Evolutionary conservation across 2,329 filamentous ascomycete species (phyloP).

Genomic region (Aspergillus versicolor): DNA sequence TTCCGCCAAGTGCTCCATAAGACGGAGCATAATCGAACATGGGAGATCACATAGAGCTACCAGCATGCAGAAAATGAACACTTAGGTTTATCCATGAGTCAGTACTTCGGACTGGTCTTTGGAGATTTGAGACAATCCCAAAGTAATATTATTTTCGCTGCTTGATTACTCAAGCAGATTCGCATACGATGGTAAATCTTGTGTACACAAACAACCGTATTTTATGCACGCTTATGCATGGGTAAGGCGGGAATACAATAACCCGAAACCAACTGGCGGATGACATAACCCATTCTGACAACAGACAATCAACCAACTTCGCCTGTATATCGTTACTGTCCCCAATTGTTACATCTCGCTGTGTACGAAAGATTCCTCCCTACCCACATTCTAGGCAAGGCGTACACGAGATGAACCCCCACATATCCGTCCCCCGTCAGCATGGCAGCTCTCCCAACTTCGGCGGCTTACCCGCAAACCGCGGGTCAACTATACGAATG

Average conservation of each 20-base stretch:
- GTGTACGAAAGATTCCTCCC: slow-evolving; percentile 9
- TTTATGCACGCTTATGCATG: not conserved
- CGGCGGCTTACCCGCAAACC: slow-evolving; percentile 49
- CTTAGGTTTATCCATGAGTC: not conserved
- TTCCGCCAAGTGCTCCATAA: not conserved
- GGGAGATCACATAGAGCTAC: not conserved
- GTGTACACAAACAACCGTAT: not conserved
- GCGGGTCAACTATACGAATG: slow-evolving; percentile 57
- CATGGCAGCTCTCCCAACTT: slow-evolving; percentile 55
- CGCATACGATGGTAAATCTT: not conserved
- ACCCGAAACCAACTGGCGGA: slow-evolving; percentile 7
- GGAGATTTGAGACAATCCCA: not conserved
- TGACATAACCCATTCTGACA: slow-evolving; percentile 13
- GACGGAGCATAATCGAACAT: not conserved
- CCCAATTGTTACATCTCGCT: not conserved
- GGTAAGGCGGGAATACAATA: slow-evolving; percentile 8
- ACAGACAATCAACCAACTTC: not conserved
- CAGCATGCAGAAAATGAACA: not conserved
- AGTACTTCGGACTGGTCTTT: too few species aligned
- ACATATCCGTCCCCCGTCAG: slow-evolving; percentile 60
- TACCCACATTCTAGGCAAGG: slow-evolving; percentile 4
- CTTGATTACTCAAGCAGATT: not conserved
- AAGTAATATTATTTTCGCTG: not conserved
- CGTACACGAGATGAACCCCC: slow-evolving; percentile 54
- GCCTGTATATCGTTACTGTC: not conserved